Percentiles rank a stretch among this genome's conserved stretches.
phyloP scores from a whole-genome alignment of 2,329 filamentous ascomycete species.

The Purpureocillium lavendulum region DNA sequence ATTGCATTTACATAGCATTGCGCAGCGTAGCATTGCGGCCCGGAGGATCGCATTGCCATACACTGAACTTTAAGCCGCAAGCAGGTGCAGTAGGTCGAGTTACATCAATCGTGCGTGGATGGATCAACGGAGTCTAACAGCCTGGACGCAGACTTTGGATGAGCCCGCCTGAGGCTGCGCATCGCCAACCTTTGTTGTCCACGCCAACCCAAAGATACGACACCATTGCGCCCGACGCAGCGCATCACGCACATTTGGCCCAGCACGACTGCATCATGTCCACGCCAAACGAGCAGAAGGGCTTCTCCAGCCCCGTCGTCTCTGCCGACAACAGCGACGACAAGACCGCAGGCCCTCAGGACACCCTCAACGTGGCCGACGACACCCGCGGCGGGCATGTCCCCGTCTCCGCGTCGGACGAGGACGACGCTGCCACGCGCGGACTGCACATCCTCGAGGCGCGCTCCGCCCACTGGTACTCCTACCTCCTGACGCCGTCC shows the following conservation, averaged over 20 bases:
- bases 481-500: slow-evolving; percentile 74
- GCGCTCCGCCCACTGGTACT: slow-evolving; percentile 50
- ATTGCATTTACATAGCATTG: too few relatives aligned
- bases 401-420: too few relatives aligned
- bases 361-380: slow-evolving; percentile 3
- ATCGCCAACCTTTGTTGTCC: not conserved
- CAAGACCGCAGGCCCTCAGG: slow-evolving; percentile 7
- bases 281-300: slow-evolving; percentile 8
- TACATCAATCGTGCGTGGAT: too few relatives aligned
- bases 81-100: too few relatives aligned
- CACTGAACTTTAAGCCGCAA: too few relatives aligned
- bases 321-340: not conserved
- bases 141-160: not conserved
- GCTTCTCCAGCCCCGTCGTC: slow-evolving; percentile 7
- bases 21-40: too few relatives aligned
- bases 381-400: too few relatives aligned
- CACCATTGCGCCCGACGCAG: too few relatives aligned
- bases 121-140: not conserved
- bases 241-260: too few relatives aligned
- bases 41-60: too few relatives aligned
- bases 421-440: slow-evolving; percentile 31
- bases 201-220: not conserved
- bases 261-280: slow-evolving; percentile 3
- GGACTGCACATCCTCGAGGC: slow-evolving; percentile 49
- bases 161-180: slow-evolving; percentile 1